Percentiles rank a stretch among this genome's conserved stretches.
Conservation (phyloP, 2,329 filamentous ascomycete species). For the Chaetomium olivaceum region DNA sequence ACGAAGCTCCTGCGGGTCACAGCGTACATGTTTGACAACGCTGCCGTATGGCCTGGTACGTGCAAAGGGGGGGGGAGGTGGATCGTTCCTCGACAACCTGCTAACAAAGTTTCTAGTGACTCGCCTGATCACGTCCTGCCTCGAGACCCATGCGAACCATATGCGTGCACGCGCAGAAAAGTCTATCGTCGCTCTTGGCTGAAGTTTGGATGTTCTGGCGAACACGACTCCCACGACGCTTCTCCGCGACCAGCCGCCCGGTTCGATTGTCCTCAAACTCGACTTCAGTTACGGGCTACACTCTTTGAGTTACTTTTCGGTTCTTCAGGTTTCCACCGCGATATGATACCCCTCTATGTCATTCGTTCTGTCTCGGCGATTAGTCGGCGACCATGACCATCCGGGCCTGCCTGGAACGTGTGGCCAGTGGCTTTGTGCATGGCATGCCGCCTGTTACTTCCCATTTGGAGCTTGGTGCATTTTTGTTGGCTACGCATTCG, state of each 20-base stretch:
- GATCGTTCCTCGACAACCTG: neutral
- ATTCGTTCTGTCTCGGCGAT: neutral
- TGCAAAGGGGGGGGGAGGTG: neutral
- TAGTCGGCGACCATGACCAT: too few species aligned
- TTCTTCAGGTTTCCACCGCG: neutral
- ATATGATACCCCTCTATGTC: neutral
- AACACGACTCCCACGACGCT: neutral
- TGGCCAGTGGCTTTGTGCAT: neutral
- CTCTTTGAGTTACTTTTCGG: neutral
- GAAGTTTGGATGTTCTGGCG: slow-evolving; percentile 11
- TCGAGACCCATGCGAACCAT: slow-evolving; percentile 56
- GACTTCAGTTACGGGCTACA: neutral
- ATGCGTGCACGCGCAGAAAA: slow-evolving; percentile 55
- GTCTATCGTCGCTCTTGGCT: slow-evolving; percentile 48
- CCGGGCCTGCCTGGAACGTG: neutral
- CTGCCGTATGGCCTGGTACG: slow-evolving; percentile 87
- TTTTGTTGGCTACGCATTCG: neutral
- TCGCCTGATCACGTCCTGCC: slow-evolving; percentile 55
- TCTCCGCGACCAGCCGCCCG: neutral
- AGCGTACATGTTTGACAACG: slow-evolving; percentile 83
- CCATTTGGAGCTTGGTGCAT: neutral
- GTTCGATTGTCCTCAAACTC: neutral
- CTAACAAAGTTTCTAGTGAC: slow-evolving; percentile 44
- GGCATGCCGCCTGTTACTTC: neutral
- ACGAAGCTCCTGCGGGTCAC: slow-evolving; percentile 82